Conservation (phyloP, 2,329 filamentous ascomycete species). For the Ophiocordyceps polyrhachis-furcata region DNA sequence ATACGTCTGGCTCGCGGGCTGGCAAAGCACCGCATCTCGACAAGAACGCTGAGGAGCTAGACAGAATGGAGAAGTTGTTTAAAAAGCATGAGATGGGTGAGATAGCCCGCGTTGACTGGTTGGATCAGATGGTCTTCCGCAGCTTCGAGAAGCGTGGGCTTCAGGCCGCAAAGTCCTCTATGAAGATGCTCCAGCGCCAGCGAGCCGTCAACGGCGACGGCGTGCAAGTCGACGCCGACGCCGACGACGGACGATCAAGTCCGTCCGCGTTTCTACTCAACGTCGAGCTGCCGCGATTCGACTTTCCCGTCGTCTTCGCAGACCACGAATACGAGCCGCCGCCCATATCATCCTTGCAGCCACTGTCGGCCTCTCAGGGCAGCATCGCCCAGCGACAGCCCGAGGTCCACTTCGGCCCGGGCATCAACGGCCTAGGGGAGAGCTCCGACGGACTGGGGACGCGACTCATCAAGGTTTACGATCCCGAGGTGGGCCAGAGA, state of each 20-base stretch:
- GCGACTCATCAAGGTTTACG: slow-evolving; percentile 69
- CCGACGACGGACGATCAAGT: slow-evolving; percentile 25
- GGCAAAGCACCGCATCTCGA: slow-evolving; percentile 34
- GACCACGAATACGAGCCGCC: slow-evolving; percentile 84
- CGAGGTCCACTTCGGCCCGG: slow-evolving; percentile 77
- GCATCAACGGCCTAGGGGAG: slow-evolving; percentile 53
- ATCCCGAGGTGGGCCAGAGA: slow-evolving; percentile 73
- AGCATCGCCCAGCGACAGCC: slow-evolving; percentile 64
- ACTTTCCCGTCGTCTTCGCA: slow-evolving; percentile 87
- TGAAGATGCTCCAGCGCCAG: slow-evolving; percentile 36
- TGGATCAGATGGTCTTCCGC: slow-evolving; percentile 86
- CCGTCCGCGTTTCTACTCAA: slow-evolving; percentile 59
- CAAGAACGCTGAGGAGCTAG: slow-evolving; percentile 65
- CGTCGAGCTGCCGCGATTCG: slow-evolving; percentile 82
- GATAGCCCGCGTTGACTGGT: slow-evolving; percentile 81
- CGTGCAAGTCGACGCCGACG: slow-evolving; percentile 9
- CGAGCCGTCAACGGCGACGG: slow-evolving; percentile 21
- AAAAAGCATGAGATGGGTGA: slow-evolving; percentile 99
- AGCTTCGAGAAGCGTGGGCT: slow-evolving; percentile 63
- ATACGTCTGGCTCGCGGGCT: slow-evolving; percentile 30
- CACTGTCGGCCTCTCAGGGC: slow-evolving; percentile 36
- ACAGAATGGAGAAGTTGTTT: slow-evolving; percentile 72
- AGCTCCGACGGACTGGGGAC: slow-evolving; percentile 28
- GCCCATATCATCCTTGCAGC: slow-evolving; percentile 57
- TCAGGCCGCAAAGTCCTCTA: slow-evolving; percentile 43